Evolutionary conservation across 2,329 filamentous ascomycete genomes (phyloP), one percentile per base, ranked within the genome.

Genomic region (Escovopsis sp.): DNA sequence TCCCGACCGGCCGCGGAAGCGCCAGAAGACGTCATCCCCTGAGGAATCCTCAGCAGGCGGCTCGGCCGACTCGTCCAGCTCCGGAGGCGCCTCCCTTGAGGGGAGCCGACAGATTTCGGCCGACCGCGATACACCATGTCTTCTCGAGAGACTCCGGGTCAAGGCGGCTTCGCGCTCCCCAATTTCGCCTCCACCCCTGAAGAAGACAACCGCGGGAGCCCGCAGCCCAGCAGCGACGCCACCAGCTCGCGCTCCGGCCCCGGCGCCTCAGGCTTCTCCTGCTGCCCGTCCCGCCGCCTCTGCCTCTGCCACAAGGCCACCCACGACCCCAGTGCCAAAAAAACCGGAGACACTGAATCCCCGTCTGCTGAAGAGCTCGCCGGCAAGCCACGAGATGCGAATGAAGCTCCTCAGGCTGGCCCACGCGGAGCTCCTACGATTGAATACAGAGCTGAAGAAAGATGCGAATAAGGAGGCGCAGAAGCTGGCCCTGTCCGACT

Each of bases 371-470:
- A 65, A 68, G 37, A 60, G 57, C 26, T 60, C 71, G 1, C 75
- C 76, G 2, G 69, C 72, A 4, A 57, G 59, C 28, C 71, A 77
- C 43, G 63, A 67, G 37, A 64, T 65, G 14, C 68, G 76, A 11
- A 55, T 68, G 21, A 67, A 63, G 41, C 61, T 77, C 2, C 53
- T 87, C 17, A 71, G 70, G 42, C 61, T 74, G 43, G 57, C 88
- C 1, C 73, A 86, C 48, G 62, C 66, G 11, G 70, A 82, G 43
- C 72, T 79, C 50, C 54, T 57, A n/a, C 67, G 76, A 4, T 65
- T 87, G 8, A 86, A 88, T 48, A 59, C 65, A 12, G 70, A 74
- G 43, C 53, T 81, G 3, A 61, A 62, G 33, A 72, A 69, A 37
- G 61, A 62, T 30, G 58, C 41, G 19, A 66, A 64, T 23, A 55